Base-by-base conservation (phyloP, 2,329 filamentous ascomycete species). In the Alternaria brassicicola region DNA sequence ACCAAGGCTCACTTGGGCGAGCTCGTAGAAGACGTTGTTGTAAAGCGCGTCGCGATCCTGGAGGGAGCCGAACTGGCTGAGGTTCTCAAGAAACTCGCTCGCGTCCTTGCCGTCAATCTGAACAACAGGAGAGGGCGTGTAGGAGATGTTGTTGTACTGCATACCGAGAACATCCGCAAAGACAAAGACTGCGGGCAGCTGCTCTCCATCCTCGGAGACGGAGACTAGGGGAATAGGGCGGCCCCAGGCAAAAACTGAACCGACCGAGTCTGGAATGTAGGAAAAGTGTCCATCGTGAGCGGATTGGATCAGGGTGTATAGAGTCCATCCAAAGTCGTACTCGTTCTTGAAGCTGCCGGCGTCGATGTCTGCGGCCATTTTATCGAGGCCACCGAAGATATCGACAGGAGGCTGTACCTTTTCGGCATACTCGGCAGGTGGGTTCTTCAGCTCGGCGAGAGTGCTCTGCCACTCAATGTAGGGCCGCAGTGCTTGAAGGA, bases 251-350 rank as follows among this genome's bases (percentile, higher is more conserved):
- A 88, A 86, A 7, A 84, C 69, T 2, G 55, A 75, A 38, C 79
- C 80, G 21, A 87, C 80, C 3, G 81, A 77, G 59, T 86, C 84
- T 1, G 84, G 83, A 19, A 81, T 75, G 68, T 83, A 86, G 1
- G 76, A 71, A 56, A 89, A 86, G 69, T 91, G 89, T 2, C 87
- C 87, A 69, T 91, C 88, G 64, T 90, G 86, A 2, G 85, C 84
- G 2, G 80, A 80, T 19, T 79, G 79, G 46, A 88, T 80, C 13
- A 86, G 73, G 33, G 80, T 74, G 55, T 84, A 83, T 2, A 91
- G 77, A 26, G 84, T 84, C 61, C 71, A 79, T 9, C 80, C 80
- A 60, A 82, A 83, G 17, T 76, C 73, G 52, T 80, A 81, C 57
- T 82, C 80, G 47, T 66, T 78, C 31, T 65, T 65, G 63, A 78